These are phyloP conservation scores for Gastrodia elata DNA, from an alignment of 106 monocot species.

Conservation along the genomic window DNA sequence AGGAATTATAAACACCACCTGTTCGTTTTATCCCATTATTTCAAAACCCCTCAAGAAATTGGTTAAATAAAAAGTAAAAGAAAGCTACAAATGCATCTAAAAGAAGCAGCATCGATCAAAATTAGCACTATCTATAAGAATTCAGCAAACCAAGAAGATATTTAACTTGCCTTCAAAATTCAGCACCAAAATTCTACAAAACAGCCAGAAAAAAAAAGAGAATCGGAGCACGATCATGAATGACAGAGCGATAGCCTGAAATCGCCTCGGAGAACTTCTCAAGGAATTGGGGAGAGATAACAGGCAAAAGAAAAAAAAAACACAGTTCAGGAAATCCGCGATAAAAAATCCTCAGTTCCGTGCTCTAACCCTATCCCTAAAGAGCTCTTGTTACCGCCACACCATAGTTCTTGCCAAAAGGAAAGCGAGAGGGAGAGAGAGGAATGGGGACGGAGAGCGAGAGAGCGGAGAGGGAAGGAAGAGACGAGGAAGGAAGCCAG, in stretches of 20 bases:
- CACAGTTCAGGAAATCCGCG: not conserved
- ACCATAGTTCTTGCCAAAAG: not conserved
- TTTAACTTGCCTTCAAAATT: not conserved
- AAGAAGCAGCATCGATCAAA: not conserved
- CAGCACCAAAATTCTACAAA: not conserved
- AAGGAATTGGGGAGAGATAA: not conserved
- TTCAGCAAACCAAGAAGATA: not conserved
- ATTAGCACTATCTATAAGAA: not conserved
- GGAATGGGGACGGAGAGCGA: not conserved
- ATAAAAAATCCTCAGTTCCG: not conserved
- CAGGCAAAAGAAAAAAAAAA: not conserved
- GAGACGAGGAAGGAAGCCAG: not conserved
- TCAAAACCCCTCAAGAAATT: not conserved
- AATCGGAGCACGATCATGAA: not conserved
- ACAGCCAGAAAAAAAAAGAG: not conserved
- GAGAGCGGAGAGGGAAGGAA: not conserved
- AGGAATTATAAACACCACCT: not conserved
- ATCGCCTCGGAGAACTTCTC: not conserved
- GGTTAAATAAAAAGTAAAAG: not conserved
- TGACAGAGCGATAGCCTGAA: not conserved
- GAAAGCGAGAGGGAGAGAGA: not conserved
- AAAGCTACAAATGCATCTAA: not conserved
- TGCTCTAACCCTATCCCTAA: not conserved
- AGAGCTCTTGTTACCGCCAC: not conserved
- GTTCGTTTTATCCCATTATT: not conserved